Conservation (phyloP, 2,329 filamentous ascomycete genomes). For the Neoscytalidium dimidiatum region DNA sequence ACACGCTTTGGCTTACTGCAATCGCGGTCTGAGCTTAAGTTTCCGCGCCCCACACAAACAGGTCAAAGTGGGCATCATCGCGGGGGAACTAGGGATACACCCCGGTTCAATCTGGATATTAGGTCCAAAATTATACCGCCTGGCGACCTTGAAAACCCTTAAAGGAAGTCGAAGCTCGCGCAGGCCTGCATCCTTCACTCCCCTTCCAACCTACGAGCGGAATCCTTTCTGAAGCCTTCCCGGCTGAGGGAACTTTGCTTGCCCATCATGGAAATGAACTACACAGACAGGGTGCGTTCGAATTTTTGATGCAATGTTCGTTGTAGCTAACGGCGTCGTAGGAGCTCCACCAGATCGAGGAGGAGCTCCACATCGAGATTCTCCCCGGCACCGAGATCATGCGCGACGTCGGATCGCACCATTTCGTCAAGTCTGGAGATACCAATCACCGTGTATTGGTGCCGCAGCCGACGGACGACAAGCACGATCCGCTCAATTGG, state of each 20-base stretch:
- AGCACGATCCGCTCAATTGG: constrained; percentile 51
- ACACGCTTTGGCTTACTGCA: no score
- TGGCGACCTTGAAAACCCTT: no score
- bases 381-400: constrained; percentile 62
- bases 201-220: background rate
- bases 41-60: no score
- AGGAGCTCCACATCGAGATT: constrained; percentile 56
- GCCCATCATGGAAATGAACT: constrained; percentile 50
- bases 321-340: constrained; percentile 24
- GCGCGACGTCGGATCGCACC: constrained; percentile 62
- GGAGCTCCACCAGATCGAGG: constrained; percentile 50
- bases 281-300: constrained; percentile 41
- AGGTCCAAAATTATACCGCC: no score
- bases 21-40: no score
- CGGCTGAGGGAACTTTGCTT: background rate
- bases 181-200: background rate
- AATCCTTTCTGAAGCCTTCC: background rate
- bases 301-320: no score
- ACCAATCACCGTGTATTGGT: constrained; percentile 2
- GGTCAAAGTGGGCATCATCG: no score
- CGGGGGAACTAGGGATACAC: no score
- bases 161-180: background rate
- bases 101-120: no score
- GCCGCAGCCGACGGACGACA: constrained; percentile 26
- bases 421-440: constrained; percentile 59